Percentiles rank a stretch among this genome's conserved stretches.
phyloP scores from a whole-genome alignment of 164 flowering plant genomes.

The Vitis amurensis region DNA sequence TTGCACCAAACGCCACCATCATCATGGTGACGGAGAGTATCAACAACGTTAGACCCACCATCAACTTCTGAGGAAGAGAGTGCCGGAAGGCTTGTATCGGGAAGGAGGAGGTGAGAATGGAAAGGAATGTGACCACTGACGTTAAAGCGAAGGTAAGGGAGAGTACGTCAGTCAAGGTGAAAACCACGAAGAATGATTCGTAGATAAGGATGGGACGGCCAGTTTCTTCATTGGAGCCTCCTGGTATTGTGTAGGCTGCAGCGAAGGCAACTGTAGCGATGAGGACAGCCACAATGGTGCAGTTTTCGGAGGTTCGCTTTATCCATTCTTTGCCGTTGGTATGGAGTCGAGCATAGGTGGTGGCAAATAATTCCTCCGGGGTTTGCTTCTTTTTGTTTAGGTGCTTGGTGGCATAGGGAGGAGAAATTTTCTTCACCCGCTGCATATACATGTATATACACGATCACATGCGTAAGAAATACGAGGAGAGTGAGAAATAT shows the following conservation, averaged over 20 bases:
- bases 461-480: too few species aligned
- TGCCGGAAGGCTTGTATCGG: constrained; percentile 1
- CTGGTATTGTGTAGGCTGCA: constrained; percentile 29
- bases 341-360: not conserved
- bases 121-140: constrained; percentile 13
- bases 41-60: constrained; percentile 7
- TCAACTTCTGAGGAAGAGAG: constrained; percentile 11
- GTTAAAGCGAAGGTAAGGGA: constrained; percentile 14
- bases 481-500: too few species aligned
- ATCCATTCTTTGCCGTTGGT: constrained; percentile 16
- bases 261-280: constrained; percentile 31
- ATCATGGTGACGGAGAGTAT: not conserved
- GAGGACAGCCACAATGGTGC: constrained; percentile 21
- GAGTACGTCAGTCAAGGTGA: constrained; percentile 15
- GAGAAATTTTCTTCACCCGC: constrained; percentile 7
- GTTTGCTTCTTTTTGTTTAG: not conserved
- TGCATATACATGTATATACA: not conserved
- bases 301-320: constrained; percentile 14
- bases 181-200: constrained; percentile 7
- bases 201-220: constrained; percentile 18
- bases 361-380: constrained; percentile 4
- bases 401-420: not conserved
- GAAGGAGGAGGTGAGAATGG: constrained; percentile 14
- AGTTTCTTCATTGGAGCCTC: constrained; percentile 12
- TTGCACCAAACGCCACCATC: constrained; percentile 18